A percentile compares a stretch with the other conserved stretches of the same genome.
phyloP scores from a whole-genome alignment of 2,329 filamentous ascomycete genomes.

The Onygena corvina region DNA sequence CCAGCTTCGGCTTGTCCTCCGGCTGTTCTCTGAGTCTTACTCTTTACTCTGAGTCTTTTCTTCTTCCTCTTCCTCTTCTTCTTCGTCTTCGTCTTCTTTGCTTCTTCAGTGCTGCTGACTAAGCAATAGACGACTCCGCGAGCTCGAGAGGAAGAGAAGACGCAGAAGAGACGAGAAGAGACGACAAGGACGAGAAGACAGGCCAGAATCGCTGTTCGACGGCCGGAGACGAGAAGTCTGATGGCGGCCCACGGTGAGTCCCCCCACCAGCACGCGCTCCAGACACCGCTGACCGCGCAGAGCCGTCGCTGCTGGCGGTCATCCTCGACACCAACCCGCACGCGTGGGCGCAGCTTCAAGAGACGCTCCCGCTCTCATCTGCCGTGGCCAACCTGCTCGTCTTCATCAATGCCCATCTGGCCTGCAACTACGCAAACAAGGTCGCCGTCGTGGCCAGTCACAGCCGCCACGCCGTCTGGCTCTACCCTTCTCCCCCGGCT shows the following conservation, averaged over 20 bases:
- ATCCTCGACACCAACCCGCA: slow-evolving; percentile 94
- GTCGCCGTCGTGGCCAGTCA: slow-evolving; percentile 87
- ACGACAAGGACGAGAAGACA: not conserved
- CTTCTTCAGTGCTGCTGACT: not conserved
- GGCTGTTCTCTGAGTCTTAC: not conserved
- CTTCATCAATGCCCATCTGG: slow-evolving; percentile 92
- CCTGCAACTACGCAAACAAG: slow-evolving; percentile 85
- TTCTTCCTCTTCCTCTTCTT: not conserved
- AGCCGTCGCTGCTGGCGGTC: slow-evolving; percentile 76
- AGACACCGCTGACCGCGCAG: slow-evolving; percentile 17
- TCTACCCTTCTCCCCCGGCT: slow-evolving; percentile 56
- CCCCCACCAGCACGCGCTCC: too few species aligned
- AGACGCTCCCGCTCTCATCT: slow-evolving; percentile 65
- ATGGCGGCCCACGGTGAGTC: not conserved
- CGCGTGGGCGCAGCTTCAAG: slow-evolving; percentile 71
- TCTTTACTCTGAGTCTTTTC: not conserved
- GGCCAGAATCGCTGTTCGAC: not conserved
- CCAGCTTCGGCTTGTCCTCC: not conserved
- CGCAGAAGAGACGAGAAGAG: not conserved
- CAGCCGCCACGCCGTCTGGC: slow-evolving; percentile 71
- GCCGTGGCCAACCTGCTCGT: slow-evolving; percentile 82
- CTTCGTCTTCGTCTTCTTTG: not conserved
- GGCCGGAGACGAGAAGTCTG: not conserved
- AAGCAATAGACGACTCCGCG: not conserved
- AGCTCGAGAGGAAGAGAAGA: not conserved